These are phyloP conservation scores for Rostrohypoxylon terebratum DNA, from an alignment of 495 filamentous ascomycete species.

Conservation along the genomic window DNA sequence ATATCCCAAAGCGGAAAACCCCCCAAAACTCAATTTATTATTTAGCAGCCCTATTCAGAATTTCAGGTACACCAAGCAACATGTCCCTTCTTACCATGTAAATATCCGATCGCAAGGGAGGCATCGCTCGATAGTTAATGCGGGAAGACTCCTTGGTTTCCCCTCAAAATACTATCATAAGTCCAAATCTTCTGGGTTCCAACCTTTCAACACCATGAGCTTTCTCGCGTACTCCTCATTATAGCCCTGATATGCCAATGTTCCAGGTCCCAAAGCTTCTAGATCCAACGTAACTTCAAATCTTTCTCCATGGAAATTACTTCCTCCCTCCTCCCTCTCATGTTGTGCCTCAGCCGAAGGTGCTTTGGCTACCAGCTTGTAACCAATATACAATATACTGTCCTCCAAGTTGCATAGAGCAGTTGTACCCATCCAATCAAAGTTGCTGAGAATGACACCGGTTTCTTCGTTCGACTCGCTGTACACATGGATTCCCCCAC, in stretches of 20 bases:
- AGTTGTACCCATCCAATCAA: constrained; percentile 5
- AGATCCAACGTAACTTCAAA: constrained; percentile 10
- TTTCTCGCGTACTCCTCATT: neutral
- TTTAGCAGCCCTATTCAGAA: neutral
- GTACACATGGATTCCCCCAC: neutral
- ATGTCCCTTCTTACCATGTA: neutral
- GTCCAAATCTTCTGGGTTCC: constrained; percentile 7
- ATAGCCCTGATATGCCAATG: constrained; percentile 3
- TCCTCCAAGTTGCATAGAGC: neutral
- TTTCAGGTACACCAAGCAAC: neutral
- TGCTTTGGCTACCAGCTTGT: neutral
- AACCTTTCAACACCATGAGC: constrained; percentile 5
- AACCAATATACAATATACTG: constrained; percentile 19
- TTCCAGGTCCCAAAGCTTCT: neutral
- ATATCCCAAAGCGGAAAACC: constrained; percentile 10
- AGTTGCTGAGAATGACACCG: neutral
- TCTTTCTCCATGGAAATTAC: neutral
- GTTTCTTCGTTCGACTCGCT: neutral
- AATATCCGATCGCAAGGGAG: neutral
- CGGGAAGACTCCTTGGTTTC: neutral
- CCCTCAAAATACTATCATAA: neutral
- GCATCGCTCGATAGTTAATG: neutral
- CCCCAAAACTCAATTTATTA: neutral
- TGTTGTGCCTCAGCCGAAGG: neutral
- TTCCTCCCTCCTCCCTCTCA: neutral